Evolutionary conservation across 2,329 filamentous ascomycete species (phyloP).

Genomic region (Colletotrichum siamense): DNA sequence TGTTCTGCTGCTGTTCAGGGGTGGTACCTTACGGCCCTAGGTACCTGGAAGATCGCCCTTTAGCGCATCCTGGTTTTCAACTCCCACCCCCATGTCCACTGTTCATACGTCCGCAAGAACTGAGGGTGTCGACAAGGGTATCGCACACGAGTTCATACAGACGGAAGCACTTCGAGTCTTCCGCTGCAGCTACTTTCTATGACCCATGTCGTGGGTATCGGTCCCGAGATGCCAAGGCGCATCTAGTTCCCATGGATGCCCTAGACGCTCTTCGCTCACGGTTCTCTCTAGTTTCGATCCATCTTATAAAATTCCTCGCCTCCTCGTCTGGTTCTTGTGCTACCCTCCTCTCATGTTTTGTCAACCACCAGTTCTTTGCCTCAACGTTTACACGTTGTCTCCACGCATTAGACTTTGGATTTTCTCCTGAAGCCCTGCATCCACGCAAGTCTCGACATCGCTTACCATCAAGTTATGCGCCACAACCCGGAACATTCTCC

Average conservation of each 20-base stretch:
- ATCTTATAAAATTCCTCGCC: conserved; percentile 17
- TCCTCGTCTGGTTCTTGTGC: background rate
- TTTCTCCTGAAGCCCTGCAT: background rate
- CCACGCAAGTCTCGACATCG: background rate
- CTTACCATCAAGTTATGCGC: conserved; percentile 2
- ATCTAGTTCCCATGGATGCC: background rate
- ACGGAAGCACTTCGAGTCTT: conserved; percentile 13
- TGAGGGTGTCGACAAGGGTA: conserved; percentile 13
- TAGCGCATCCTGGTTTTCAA: conserved; percentile 2
- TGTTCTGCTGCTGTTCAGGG: background rate
- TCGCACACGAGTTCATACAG: conserved; percentile 5
- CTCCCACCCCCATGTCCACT: conserved; percentile 4
- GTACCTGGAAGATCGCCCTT: conserved; percentile 13
- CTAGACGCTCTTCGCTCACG: background rate
- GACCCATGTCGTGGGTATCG: conserved; percentile 18
- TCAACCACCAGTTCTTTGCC: background rate
- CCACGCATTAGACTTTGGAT: background rate
- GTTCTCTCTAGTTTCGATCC: conserved; percentile 2
- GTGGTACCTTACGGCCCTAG: conserved; percentile 16
- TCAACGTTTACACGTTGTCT: background rate
- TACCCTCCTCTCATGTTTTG: background rate
- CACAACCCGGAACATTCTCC: background rate
- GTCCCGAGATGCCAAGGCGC: conserved; percentile 16
- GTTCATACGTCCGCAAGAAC: conserved; percentile 16
- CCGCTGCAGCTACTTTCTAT: conserved; percentile 15